Base-by-base conservation (phyloP, 208 protist genomes). In the Porcisia deanei region DNA sequence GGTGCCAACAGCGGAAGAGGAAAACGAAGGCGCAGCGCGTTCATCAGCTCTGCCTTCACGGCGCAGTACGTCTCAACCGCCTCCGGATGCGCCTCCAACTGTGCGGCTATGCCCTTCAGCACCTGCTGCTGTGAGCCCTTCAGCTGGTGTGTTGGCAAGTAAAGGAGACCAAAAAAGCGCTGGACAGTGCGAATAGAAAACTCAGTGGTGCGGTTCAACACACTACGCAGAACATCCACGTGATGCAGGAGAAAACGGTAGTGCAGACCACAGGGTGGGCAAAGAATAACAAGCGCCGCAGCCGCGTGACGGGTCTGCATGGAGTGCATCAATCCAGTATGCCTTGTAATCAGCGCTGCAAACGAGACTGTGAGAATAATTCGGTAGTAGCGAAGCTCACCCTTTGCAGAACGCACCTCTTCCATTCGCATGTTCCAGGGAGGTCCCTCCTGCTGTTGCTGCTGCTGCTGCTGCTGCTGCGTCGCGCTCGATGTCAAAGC, bases 171-270 rank as follows among this genome's bases (percentile, higher is more conserved):
- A 60, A 95, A 97, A 75, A 92, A 94, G 34, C 80, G 82, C 66
- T 88, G 83, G 68, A 89, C 86, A 0, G 85, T 88, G 73, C 77
- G 75, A 76, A 95, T 93, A 45, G 80, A 89, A 76, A 95, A 97
- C 66, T 81, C 79, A 22, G 91, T 77, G 6, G 84, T 79, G 41
- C 84, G 77, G 59, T 94, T 81, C 81, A 94, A 71, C 71, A 90
- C 73, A 43, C 82, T 78, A 39, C 88, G 88, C 54, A 94, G 65
- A 7, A 95, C 73, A 57, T 87, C 81, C 55, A 90, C 79, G 78
- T 94, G 90, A 45, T 88, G 52, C 7, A 93, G 77, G 9, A 97
- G 76, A 57, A 87, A 88, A 60, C 78, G 71, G 69, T 84, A 91
- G 71, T 94, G 85, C 25, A 71, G 65, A 14, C 86, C 85, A 18